Conservation (phyloP, 352 stramenopile genomes). For the Pythium angustatum region DNA sequence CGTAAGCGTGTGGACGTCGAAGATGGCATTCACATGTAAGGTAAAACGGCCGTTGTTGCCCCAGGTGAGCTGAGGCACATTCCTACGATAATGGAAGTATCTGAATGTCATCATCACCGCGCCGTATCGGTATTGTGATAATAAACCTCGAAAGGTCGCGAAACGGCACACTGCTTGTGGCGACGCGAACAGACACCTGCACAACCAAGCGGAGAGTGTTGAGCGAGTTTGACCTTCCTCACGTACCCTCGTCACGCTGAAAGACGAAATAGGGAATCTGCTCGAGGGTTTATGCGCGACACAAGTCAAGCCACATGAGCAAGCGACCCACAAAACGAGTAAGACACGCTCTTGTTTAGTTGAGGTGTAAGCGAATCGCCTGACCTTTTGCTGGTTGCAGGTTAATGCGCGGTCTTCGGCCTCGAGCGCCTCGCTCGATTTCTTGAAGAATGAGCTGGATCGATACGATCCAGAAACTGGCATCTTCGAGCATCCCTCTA, state of each 20-base stretch:
- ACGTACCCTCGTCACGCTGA: neutral
- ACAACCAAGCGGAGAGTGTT: too few relatives aligned
- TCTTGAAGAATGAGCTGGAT: constrained; percentile 59
- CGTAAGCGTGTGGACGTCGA: constrained; percentile 2
- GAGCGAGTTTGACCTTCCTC: too few relatives aligned
- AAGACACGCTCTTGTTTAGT: constrained; percentile 8
- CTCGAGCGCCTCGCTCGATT: constrained; percentile 47
- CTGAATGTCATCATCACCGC: constrained; percentile 17
- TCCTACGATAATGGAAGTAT: neutral
- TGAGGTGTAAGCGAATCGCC: neutral
- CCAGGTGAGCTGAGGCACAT: neutral
- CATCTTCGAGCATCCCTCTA: constrained; percentile 20
- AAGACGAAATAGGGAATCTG: too few relatives aligned
- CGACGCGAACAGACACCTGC: constrained; percentile 19
- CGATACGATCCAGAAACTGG: constrained; percentile 54
- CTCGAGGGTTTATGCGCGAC: too few relatives aligned
- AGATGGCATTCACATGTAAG: neutral
- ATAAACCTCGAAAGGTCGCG: constrained; percentile 41
- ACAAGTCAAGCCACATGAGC: constrained; percentile 35
- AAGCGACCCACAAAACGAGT: constrained; percentile 54
- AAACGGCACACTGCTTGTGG: constrained; percentile 26
- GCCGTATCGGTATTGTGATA: too few relatives aligned
- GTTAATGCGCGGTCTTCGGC: constrained; percentile 13
- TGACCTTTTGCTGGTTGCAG: neutral
- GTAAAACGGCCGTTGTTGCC: neutral